Evolutionary conservation across 139 green algal species (phyloP).

Genomic region (Desmodesmus armatus): DNA sequence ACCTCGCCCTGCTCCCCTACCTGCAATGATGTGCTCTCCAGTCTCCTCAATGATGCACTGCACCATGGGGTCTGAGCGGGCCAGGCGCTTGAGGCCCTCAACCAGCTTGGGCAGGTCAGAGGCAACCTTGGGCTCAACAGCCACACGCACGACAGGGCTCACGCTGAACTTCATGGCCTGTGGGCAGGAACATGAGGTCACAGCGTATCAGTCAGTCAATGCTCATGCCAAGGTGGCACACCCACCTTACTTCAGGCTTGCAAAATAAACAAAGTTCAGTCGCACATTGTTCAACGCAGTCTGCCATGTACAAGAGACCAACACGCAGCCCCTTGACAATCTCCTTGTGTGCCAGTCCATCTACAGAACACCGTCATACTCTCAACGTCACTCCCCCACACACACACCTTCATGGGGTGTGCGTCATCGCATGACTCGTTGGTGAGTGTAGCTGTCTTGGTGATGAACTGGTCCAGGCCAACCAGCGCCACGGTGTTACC

Average conservation of each 20-base stretch:
- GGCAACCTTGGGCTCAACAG: slow-evolving; percentile 78
- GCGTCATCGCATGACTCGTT: slow-evolving; percentile 88
- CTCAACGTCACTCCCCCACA: no score
- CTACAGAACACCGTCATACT: no score
- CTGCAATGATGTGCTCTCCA: slow-evolving; percentile 99
- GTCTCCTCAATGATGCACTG: slow-evolving; percentile 99
- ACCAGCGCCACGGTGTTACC: slow-evolving; percentile 99
- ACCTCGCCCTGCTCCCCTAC: no score
- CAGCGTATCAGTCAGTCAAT: no score
- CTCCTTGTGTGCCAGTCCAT: no score
- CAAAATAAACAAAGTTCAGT: no score
- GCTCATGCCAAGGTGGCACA: no score
- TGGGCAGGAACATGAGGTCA: background rate
- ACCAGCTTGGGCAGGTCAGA: slow-evolving; percentile 99
- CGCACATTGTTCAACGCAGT: no score
- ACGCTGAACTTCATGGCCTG: slow-evolving; percentile 99
- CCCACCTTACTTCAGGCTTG: no score
- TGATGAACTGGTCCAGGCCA: slow-evolving; percentile 99
- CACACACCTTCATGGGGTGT: slow-evolving; percentile 95
- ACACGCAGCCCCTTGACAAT: no score
- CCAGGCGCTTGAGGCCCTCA: slow-evolving; percentile 98
- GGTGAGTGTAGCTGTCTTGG: slow-evolving; percentile 98
- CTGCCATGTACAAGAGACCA: no score
- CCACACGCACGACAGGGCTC: slow-evolving; percentile 92
- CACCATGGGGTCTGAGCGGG: slow-evolving; percentile 99